Conservation (phyloP, 2,329 filamentous ascomycete species). For the Colletotrichum theobromicola region DNA sequence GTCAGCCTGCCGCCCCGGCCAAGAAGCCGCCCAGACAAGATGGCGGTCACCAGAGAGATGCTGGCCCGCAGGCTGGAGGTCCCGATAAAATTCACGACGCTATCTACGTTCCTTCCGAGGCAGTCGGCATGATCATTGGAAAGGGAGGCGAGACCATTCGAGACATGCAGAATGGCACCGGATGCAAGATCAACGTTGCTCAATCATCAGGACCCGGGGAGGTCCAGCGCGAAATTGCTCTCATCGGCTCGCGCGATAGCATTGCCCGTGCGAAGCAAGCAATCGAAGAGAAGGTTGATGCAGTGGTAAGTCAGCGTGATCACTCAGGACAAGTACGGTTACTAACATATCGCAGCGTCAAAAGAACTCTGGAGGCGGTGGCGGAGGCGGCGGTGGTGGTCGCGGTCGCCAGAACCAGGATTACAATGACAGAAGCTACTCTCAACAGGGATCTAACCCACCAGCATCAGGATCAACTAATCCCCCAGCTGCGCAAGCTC, state of each 20-base stretch:
- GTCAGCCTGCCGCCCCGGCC: constrained; percentile 30
- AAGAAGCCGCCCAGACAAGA: constrained; percentile 36
- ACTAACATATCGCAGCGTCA: constrained; percentile 50
- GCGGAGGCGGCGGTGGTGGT: constrained; percentile 44
- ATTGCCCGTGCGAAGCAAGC: constrained; percentile 83
- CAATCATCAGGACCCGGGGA: constrained; percentile 80
- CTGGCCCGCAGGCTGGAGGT: constrained; percentile 31
- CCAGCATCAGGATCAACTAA: constrained; percentile 36
- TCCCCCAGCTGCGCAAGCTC: constrained; percentile 46
- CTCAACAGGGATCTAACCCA: constrained; percentile 48
- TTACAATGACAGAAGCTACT: constrained; percentile 59
- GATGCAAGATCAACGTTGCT: constrained; percentile 94
- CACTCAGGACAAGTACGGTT: background rate
- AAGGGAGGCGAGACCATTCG: constrained; percentile 95
- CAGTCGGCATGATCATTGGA: constrained; percentile 95
- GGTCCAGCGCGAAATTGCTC: constrained; percentile 82
- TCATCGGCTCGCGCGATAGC: constrained; percentile 78
- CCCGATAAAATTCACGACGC: constrained; percentile 80
- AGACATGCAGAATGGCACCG: constrained; percentile 86
- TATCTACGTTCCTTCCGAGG: constrained; percentile 86
- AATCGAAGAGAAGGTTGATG: constrained; percentile 91
- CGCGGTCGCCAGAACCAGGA: constrained; percentile 55
- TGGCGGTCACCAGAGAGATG: constrained; percentile 35
- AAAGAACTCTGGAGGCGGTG: constrained; percentile 57
- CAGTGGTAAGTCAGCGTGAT: constrained; percentile 67